Conservation (phyloP, 164 flowering plant species). For the Tetracentron sinense region DNA sequence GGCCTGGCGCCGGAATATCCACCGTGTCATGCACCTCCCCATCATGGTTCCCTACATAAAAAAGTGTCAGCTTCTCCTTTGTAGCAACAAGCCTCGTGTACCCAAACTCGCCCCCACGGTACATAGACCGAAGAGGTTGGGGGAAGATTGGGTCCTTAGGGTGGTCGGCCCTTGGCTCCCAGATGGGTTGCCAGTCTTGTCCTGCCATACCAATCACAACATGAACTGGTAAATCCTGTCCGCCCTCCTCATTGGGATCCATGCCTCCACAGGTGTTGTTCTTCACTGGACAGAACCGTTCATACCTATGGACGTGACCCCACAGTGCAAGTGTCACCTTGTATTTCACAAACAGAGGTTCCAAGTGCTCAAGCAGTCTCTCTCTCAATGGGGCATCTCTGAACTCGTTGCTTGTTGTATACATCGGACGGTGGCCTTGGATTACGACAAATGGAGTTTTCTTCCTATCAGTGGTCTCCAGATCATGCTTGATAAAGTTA, state of each 20-base stretch:
- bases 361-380: slow-evolving; percentile 63
- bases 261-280: slow-evolving; percentile 74
- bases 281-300: slow-evolving; percentile 85
- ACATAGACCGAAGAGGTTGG: slow-evolving; percentile 68
- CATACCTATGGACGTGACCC: slow-evolving; percentile 98
- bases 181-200: slow-evolving; percentile 91
- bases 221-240: slow-evolving; percentile 60
- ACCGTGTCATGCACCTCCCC: slow-evolving; percentile 82
- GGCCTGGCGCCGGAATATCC: slow-evolving; percentile 65
- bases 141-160: slow-evolving; percentile 67
- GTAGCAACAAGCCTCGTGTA: slow-evolving; percentile 77
- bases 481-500: slow-evolving; percentile 61
- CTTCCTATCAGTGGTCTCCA: slow-evolving; percentile 62
- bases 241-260: slow-evolving; percentile 20
- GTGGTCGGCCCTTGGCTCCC: slow-evolving; percentile 81
- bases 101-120: slow-evolving; percentile 88
- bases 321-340: slow-evolving; percentile 83
- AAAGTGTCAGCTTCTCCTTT: slow-evolving; percentile 63
- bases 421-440: slow-evolving; percentile 99
- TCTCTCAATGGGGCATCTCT: slow-evolving; percentile 59
- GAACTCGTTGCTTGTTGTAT: slow-evolving; percentile 70
- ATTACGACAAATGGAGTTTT: slow-evolving; percentile 86
- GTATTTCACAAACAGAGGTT: slow-evolving; percentile 76
- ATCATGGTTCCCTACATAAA: slow-evolving; percentile 89
- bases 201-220: slow-evolving; percentile 98